Evolutionary conservation across 768 basidiomycete species (phyloP), one percentile per base, ranked within the genome.

Genomic region (Tubosaeta sp.): DNA sequence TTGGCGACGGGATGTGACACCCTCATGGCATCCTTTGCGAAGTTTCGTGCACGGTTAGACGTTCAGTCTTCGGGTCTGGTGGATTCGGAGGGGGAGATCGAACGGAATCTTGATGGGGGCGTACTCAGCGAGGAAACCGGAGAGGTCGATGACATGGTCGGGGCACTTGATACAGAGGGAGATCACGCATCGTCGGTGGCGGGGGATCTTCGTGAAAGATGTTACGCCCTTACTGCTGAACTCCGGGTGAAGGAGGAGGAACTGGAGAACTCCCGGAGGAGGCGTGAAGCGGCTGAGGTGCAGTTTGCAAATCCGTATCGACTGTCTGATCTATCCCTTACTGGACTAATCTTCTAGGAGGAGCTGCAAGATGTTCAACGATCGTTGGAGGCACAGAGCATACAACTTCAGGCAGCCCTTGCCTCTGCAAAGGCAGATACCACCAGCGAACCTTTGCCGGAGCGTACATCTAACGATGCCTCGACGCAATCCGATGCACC

Each of bases 11-110:
- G 55, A 29, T 64, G 63, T 25, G 64, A 64, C 34, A 11, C 30
- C 14, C 64, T 64, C 58, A 64, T 64, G 63, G 61, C 63, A n/a
- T 66, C 64, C 22, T 64, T 64, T 59, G 64, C 64, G 24, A 64
- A 66, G 38, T 66, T 63, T 41, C 63, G 63, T 25, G 61, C 63
- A 31, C 56, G 54, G 3, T 42, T 66, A 1, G 63, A 64, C 38
- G 39, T 50, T 2, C 62, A 65, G 24, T 44, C 55, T 25, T 49
- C 54, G 34, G 61, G 63, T 22, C 52, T 45, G 61, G 53, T 14
- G 2, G 61, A 66, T 43, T 56, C 51, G 19, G 63, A 64, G 32
- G 63, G 58, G 34, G 63, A 66, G 42, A 60, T 58, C 19, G 63
- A 60, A 21, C 61, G 55, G 21, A 58, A 66, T 32, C 48, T 58